Evolutionary conservation across 2,329 filamentous ascomycete species (phyloP).

Genomic region (Passalora sequoiae): DNA sequence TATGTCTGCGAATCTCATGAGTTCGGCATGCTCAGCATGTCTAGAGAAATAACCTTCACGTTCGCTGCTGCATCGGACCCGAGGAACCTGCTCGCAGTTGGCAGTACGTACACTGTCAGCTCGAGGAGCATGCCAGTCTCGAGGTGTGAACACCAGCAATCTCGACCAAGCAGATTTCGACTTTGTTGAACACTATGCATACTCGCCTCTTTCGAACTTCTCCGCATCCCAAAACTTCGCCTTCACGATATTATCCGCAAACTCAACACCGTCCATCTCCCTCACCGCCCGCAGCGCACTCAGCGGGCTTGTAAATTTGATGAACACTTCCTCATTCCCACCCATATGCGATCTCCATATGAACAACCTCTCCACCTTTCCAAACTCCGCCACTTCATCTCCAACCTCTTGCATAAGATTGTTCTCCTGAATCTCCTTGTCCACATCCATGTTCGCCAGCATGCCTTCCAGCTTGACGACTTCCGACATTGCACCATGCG

Average conservation of each 20-base stretch:
- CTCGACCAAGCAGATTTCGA: too few relatives aligned
- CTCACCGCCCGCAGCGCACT: slow-evolving; percentile 88
- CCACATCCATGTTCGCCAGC: slow-evolving; percentile 77
- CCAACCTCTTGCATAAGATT: slow-evolving; percentile 88
- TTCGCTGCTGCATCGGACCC: too few relatives aligned
- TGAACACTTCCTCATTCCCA: slow-evolving; percentile 61
- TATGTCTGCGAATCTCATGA: too few relatives aligned
- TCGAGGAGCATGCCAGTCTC: too few relatives aligned
- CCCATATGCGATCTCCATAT: slow-evolving; percentile 54
- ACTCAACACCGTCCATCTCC: slow-evolving; percentile 78
- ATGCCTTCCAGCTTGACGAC: slow-evolving; percentile 81
- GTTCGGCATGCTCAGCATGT: too few relatives aligned
- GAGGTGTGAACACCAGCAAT: too few relatives aligned
- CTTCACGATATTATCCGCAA: slow-evolving; percentile 79
- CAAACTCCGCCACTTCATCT: slow-evolving; percentile 72
- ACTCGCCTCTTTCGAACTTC: slow-evolving; percentile 66
- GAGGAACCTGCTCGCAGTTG: too few relatives aligned
- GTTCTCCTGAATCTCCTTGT: slow-evolving; percentile 66
- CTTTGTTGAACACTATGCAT: slow-evolving; percentile 25
- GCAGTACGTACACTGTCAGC: too few relatives aligned
- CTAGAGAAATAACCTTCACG: too few relatives aligned
- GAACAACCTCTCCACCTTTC: slow-evolving; percentile 38
- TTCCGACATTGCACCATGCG: slow-evolving; percentile 59
- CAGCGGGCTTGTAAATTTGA: slow-evolving; percentile 83
- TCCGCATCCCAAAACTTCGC: slow-evolving; percentile 78